Evolutionary conservation across 768 basidiomycete genomes (phyloP).

Genomic region (Lactarius sp.): DNA sequence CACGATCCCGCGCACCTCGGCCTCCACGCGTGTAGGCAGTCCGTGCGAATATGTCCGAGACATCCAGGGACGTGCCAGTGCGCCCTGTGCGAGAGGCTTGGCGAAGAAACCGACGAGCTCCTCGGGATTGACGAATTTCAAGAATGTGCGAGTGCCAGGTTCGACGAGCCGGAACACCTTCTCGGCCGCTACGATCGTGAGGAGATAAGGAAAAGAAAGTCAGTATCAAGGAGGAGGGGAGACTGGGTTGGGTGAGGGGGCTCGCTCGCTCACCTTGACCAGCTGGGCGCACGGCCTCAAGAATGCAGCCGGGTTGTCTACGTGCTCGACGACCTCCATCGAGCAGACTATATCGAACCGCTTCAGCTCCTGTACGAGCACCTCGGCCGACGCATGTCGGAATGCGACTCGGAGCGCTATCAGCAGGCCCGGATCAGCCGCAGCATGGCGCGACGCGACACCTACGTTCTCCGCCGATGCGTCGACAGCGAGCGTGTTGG

Average conservation of each 20-base stretch:
- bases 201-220: slow-evolving; percentile 41
- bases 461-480: slow-evolving; percentile 83
- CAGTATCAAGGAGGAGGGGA: background rate
- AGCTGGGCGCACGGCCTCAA: slow-evolving; percentile 70
- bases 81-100: slow-evolving; percentile 37
- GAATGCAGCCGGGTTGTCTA: slow-evolving; percentile 86
- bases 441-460: slow-evolving; percentile 79
- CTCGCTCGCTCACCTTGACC: slow-evolving; percentile 60
- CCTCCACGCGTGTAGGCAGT: slow-evolving; percentile 56
- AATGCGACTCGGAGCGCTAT: slow-evolving; percentile 57
- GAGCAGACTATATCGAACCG: slow-evolving; percentile 94
- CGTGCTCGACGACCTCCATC: slow-evolving; percentile 98
- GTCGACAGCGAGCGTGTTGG: slow-evolving; percentile 85
- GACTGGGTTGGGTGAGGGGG: too few relatives aligned
- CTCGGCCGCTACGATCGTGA: slow-evolving; percentile 79
- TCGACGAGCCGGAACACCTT: slow-evolving; percentile 73
- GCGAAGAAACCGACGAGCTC: slow-evolving; percentile 85
- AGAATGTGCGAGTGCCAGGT: slow-evolving; percentile 85
- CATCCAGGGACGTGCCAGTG: slow-evolving; percentile 59
- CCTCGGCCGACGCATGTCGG: slow-evolving; percentile 69
- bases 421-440: slow-evolving; percentile 61
- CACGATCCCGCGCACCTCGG: slow-evolving; percentile 71
- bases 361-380: slow-evolving; percentile 54
- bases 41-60: slow-evolving; percentile 43
- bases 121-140: slow-evolving; percentile 81